These are phyloP conservation scores for Eucalyptus tenuipes DNA, from an alignment of 345 rosid genomes.

Conservation along the genomic window DNA sequence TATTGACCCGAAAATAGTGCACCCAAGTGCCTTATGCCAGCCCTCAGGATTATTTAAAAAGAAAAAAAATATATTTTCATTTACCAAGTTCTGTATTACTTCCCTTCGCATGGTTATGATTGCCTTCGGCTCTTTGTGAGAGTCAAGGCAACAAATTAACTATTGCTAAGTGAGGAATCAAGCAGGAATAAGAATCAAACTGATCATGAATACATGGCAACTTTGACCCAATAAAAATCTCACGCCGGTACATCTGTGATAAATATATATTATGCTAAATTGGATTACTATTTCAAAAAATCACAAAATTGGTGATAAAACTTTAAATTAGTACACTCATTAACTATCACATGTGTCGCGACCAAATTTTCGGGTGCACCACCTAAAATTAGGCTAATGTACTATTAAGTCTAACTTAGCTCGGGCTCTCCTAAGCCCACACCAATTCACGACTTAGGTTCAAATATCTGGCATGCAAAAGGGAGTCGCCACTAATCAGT, in stretches of 20 bases:
- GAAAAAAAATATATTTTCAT: neutral
- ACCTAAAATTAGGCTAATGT: too few species aligned
- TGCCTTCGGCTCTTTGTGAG: neutral
- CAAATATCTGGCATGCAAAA: too few species aligned
- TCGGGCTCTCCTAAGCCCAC: too few species aligned
- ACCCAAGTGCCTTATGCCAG: neutral
- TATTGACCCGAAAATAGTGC: neutral
- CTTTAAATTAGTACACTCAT: too few species aligned
- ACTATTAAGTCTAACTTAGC: too few species aligned
- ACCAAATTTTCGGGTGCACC: too few species aligned
- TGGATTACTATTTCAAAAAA: too few species aligned
- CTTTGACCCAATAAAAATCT: neutral
- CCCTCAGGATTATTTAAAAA: neutral
- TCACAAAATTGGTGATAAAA: too few species aligned
- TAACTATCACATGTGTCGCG: too few species aligned
- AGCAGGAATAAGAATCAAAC: neutral
- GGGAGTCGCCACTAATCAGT: too few species aligned
- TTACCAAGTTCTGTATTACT: neutral
- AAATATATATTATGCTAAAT: too few species aligned
- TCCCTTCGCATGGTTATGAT: neutral
- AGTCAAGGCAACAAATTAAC: neutral
- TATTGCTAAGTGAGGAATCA: neutral
- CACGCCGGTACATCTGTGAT: fast-evolving
- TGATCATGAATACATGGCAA: neutral
- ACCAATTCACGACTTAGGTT: too few species aligned